A percentile compares a stretch with the other conserved stretches of the same genome.
Conservation (phyloP, 371 early-diverging fungal species). For the Gilbertella persicaria region DNA sequence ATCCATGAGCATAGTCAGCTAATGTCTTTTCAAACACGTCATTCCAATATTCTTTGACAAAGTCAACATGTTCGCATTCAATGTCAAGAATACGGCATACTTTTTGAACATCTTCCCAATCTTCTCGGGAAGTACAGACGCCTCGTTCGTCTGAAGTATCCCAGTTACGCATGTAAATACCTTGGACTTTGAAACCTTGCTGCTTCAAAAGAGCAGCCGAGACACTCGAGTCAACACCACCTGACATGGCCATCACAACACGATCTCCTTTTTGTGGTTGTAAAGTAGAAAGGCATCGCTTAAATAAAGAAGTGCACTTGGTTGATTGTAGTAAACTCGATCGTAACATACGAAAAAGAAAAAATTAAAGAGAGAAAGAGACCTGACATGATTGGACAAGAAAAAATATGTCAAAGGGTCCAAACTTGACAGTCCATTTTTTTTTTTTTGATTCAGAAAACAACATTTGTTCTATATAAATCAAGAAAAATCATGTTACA, state of each 20-base stretch:
- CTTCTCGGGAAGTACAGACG: conserved; percentile 76
- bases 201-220: conserved; percentile 30
- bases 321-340: background rate
- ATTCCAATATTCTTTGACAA: conserved; percentile 92
- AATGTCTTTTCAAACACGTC: conserved; percentile 81
- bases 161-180: conserved; percentile 96
- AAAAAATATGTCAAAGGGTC: no score
- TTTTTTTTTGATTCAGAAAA: no score
- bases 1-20: conserved; percentile 67
- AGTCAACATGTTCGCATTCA: conserved; percentile 69
- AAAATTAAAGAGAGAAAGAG: background rate
- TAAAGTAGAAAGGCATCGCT: conserved; percentile 6
- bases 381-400: no score
- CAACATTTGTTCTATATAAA: no score
- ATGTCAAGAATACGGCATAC: conserved; percentile 72
- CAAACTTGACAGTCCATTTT: no score
- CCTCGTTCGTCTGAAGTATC: conserved; percentile 81
- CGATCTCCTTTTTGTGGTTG: conserved; percentile 10
- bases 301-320: conserved; percentile 8
- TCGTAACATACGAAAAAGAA: background rate
- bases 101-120: conserved; percentile 82
- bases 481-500: no score
- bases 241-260: conserved; percentile 84
- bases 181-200: conserved; percentile 67
- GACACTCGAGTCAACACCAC: conserved; percentile 93